Evolutionary conservation across 2,329 filamentous ascomycete genomes (phyloP).

Genomic region (Thelonectria discophora): DNA sequence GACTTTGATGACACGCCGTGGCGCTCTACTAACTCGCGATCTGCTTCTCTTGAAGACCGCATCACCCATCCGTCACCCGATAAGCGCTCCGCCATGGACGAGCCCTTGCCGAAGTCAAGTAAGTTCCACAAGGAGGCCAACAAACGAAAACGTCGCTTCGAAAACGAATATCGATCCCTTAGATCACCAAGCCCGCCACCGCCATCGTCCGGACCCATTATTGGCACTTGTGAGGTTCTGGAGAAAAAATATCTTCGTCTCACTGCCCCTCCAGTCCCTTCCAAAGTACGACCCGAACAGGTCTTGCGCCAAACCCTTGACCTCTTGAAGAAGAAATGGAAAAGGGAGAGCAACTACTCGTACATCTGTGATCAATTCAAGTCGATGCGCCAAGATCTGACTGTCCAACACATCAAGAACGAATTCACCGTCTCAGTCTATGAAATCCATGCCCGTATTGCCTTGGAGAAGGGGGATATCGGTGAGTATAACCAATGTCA

Average conservation of each 20-base stretch:
- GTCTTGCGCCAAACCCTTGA: constrained; percentile 87
- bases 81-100: constrained; percentile 56
- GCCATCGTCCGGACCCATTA: constrained; percentile 73
- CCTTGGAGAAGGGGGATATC: constrained; percentile 96
- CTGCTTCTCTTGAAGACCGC: constrained; percentile 76
- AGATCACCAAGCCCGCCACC: constrained; percentile 66
- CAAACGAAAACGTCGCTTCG: constrained; percentile 89
- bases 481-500: constrained; percentile 99
- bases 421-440: constrained; percentile 97
- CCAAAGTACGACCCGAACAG: constrained; percentile 84
- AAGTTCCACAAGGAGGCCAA: constrained; percentile 93
- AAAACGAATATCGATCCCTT: constrained; percentile 69
- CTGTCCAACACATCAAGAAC: constrained; percentile 95
- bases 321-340: constrained; percentile 93
- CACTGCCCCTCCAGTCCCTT: constrained; percentile 87
- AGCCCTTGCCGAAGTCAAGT: constrained; percentile 69
- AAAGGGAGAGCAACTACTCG: constrained; percentile 88
- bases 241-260: constrained; percentile 96
- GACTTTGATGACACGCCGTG: constrained; percentile 74
- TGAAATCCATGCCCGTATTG: constrained; percentile 96
- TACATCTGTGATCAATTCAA: constrained; percentile 99
- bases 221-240: constrained; percentile 83
- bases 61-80: constrained; percentile 67
- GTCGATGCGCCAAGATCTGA: constrained; percentile 96
- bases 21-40: constrained; percentile 72